phyloP scores from a whole-genome alignment of 805 yeast species.

The Alloascoidea africana region DNA sequence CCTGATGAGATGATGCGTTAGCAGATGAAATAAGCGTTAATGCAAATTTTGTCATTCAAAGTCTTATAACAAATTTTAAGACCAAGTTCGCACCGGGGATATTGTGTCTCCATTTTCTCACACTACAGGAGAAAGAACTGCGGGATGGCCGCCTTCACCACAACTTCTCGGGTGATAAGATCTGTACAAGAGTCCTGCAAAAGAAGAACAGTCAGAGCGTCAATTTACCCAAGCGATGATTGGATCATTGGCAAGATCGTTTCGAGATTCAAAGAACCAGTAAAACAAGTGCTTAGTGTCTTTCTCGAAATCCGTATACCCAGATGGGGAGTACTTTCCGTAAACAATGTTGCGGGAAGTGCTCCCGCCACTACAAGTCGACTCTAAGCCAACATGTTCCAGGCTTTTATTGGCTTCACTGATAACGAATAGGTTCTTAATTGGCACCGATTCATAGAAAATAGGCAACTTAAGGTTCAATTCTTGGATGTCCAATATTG shows the following conservation, averaged over 20 bases:
- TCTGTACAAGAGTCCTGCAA: conserved; percentile 50
- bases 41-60: conserved; percentile 69
- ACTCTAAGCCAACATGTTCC: no score
- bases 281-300: conserved; percentile 10
- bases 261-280: conserved; percentile 6
- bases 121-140: conserved; percentile 75
- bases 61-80: conserved; percentile 66
- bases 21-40: conserved; percentile 86
- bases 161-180: conserved; percentile 73
- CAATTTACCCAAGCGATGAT: not conserved
- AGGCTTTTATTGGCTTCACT: no score
- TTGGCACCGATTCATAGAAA: no score
- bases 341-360: no score
- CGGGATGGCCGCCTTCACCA: conserved; percentile 71
- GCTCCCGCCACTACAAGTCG: no score
- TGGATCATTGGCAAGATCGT: not conserved
- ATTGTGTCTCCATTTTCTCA: conserved; percentile 44
- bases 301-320: conserved; percentile 12
- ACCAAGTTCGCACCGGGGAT: conserved; percentile 67
- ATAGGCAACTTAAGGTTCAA: no score
- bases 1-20: conserved; percentile 35
- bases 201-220: conserved; percentile 11
- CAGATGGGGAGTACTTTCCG: conserved; percentile 5
- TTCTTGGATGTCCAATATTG: no score
- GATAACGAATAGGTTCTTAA: no score